These are phyloP conservation scores for Primulina tabacum DNA, from an alignment of 257 asterid genomes.

Conservation along the genomic window DNA sequence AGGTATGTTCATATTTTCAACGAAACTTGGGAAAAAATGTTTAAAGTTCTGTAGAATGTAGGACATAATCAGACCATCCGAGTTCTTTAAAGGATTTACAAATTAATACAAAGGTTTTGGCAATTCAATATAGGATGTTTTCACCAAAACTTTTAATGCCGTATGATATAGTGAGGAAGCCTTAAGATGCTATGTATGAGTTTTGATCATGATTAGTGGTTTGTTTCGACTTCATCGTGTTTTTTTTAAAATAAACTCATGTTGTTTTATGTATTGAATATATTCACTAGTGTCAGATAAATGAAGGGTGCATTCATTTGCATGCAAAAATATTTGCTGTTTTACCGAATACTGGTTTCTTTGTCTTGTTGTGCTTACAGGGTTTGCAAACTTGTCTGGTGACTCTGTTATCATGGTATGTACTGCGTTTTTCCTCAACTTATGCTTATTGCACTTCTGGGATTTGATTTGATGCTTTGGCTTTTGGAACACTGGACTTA, in stretches of 20 bases:
- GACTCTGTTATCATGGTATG: conserved; percentile 86
- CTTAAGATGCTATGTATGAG: not conserved
- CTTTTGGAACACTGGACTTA: conserved; percentile 26
- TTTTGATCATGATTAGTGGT: not conserved
- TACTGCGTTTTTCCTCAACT: conserved; percentile 13
- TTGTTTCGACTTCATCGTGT: too few relatives aligned
- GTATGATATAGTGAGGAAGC: not conserved
- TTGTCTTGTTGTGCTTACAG: conserved; percentile 42
- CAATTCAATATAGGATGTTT: not conserved
- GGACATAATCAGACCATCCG: not conserved
- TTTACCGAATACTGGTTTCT: conserved; percentile 24
- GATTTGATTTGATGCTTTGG: conserved; percentile 2
- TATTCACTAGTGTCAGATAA: not conserved
- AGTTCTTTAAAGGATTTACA: not conserved
- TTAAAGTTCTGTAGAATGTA: not conserved
- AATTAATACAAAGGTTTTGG: not conserved
- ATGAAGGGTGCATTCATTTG: not conserved
- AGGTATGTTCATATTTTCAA: not conserved
- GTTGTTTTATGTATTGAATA: too few relatives aligned
- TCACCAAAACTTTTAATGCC: not conserved
- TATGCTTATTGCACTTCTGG: not conserved
- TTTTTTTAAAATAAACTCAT: too few relatives aligned
- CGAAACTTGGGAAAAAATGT: not conserved
- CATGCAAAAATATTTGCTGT: conserved; percentile 5
- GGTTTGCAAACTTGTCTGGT: conserved; percentile 94